Conservation (phyloP, 352 stramenopile species). For the Pythium monospermum region DNA sequence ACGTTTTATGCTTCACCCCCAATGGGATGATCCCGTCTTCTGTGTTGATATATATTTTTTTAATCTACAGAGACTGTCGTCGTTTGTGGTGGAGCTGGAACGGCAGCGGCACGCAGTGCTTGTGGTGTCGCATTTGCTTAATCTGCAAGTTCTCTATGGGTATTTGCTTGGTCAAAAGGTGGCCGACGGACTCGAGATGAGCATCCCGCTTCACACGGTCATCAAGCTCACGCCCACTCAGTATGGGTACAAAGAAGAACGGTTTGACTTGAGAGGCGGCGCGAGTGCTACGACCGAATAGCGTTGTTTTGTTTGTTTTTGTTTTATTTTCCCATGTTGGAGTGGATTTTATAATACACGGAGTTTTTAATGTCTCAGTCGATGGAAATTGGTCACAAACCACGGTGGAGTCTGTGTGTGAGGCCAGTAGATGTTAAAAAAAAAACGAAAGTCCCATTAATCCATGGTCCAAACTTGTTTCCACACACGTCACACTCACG, state of each 20-base stretch:
- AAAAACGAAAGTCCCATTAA: neutral
- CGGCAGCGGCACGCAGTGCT: slow-evolving; percentile 37
- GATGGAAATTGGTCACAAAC: slow-evolving; percentile 67
- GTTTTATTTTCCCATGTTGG: too few relatives aligned
- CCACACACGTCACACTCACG: neutral
- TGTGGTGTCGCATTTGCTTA: slow-evolving; percentile 36
- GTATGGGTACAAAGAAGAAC: slow-evolving; percentile 44
- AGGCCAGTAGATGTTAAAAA: neutral
- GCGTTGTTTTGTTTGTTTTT: neutral
- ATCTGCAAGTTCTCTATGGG: slow-evolving; percentile 40
- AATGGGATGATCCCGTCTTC: too few relatives aligned
- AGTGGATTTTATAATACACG: too few relatives aligned
- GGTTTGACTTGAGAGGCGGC: slow-evolving; percentile 34
- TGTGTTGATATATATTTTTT: too few relatives aligned
- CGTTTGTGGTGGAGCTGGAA: slow-evolving; percentile 43
- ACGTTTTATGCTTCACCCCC: too few relatives aligned
- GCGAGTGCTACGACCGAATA: neutral
- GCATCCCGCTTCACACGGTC: slow-evolving; percentile 38
- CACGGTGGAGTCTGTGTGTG: slow-evolving; percentile 37
- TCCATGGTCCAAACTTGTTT: too few relatives aligned
- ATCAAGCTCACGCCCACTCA: slow-evolving; percentile 43
- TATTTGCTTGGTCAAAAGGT: slow-evolving; percentile 32
- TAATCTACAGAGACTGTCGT: slow-evolving; percentile 28
- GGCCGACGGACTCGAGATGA: slow-evolving; percentile 27
- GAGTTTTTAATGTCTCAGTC: slow-evolving; percentile 28